These are phyloP conservation scores for Cyamopsis tetragonoloba DNA, from an alignment of 306 rosid genomes.

Conservation along the genomic window DNA sequence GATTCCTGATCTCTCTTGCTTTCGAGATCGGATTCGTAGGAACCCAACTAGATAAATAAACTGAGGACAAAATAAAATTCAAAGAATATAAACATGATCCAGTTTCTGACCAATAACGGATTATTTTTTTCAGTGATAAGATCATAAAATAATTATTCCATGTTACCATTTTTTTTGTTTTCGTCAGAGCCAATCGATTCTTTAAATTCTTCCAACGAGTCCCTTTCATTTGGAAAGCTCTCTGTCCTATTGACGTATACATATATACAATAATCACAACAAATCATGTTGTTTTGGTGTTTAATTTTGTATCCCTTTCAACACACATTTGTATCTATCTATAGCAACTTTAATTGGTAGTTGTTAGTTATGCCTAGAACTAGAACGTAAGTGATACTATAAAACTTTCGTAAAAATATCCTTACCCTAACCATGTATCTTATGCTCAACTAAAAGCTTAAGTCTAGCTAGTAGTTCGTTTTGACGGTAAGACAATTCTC, in stretches of 20 bases:
- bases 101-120: slow-evolving; percentile 9
- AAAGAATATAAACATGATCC: too few relatives aligned
- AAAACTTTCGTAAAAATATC: too few relatives aligned
- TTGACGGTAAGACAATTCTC: too few relatives aligned
- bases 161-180: neutral
- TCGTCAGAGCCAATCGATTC: neutral
- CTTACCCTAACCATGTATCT: too few relatives aligned
- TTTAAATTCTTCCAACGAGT: neutral
- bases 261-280: neutral
- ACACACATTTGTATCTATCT: too few relatives aligned
- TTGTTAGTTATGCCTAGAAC: too few relatives aligned
- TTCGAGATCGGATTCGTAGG: too few relatives aligned
- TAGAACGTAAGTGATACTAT: too few relatives aligned
- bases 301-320: slow-evolving; percentile 14
- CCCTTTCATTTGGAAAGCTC: slow-evolving; percentile 9
- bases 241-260: neutral
- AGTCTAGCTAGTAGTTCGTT: too few relatives aligned
- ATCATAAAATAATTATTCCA: slow-evolving; percentile 19
- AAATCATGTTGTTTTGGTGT: neutral
- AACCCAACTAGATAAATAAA: neutral
- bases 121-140: neutral
- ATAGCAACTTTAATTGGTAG: neutral
- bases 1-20: slow-evolving; percentile 2
- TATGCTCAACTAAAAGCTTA: too few relatives aligned
- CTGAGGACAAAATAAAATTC: neutral